Conservation (phyloP, 1,284 basidiomycete species). For the Ceratobasidium sp. region DNA sequence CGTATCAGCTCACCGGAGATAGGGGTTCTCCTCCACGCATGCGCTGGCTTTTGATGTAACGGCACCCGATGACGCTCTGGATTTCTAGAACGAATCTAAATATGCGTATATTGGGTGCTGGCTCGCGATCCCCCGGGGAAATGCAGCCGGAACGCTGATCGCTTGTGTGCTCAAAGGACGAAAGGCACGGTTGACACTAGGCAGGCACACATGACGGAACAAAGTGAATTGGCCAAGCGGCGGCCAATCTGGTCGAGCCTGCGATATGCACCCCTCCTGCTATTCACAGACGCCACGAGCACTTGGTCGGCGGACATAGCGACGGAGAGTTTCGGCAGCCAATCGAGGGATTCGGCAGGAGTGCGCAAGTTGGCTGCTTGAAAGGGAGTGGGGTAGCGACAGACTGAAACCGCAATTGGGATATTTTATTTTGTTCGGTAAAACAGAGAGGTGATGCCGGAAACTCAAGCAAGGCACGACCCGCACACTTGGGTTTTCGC, state of each 20-base stretch:
- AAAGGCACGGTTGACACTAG: neutral
- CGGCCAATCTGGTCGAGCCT: too few relatives aligned
- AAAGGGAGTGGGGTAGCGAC: too few relatives aligned
- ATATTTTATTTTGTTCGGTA: neutral
- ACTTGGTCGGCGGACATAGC: neutral
- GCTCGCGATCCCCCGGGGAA: too few relatives aligned
- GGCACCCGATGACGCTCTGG: neutral
- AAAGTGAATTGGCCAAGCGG: too few relatives aligned
- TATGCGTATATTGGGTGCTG: neutral
- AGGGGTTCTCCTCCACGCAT: neutral
- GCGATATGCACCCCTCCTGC: too few relatives aligned
- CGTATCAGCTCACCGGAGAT: constrained; percentile 23
- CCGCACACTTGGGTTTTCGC: constrained; percentile 15
- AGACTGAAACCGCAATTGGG: neutral
- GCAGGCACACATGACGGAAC: too few relatives aligned
- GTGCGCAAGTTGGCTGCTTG: too few relatives aligned
- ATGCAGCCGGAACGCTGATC: too few relatives aligned
- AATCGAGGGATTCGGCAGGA: too few relatives aligned
- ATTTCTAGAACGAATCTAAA: neutral
- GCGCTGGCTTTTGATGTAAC: neutral
- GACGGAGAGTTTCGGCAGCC: neutral
- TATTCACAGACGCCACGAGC: neutral
- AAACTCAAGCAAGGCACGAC: constrained; percentile 13
- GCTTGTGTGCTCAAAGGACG: neutral
- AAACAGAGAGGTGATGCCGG: neutral